Conservation (phyloP, 305 asterid genomes). For the Fraxinus angustifolia region DNA sequence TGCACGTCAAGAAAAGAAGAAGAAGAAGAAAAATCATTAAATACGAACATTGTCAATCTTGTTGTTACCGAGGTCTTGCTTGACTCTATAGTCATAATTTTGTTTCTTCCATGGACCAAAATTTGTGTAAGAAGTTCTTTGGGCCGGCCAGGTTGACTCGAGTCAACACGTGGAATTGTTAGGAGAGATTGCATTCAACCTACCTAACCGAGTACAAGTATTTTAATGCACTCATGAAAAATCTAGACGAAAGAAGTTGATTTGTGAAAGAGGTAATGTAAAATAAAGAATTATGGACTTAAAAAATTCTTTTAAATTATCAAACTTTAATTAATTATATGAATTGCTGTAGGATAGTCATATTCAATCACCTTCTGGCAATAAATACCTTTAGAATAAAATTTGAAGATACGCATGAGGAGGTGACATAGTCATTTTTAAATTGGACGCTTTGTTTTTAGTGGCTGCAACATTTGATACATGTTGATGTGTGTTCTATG, state of each 20-base stretch:
- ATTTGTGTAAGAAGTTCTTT: not conserved
- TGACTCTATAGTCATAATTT: not conserved
- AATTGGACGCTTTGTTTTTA: slow-evolving; percentile 6
- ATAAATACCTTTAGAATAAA: not conserved
- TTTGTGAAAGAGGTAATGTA: not conserved
- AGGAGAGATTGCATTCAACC: not conserved
- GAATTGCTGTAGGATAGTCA: not conserved
- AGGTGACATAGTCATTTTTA: not conserved
- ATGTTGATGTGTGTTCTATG: no score
- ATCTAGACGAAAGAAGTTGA: not conserved
- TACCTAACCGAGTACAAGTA: not conserved
- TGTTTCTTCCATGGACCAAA: not conserved
- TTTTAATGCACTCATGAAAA: not conserved
- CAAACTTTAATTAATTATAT: not conserved
- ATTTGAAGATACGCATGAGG: not conserved
- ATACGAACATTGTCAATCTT: not conserved
- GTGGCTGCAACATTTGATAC: not conserved
- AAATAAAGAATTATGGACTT: not conserved
- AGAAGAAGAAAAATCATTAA: no score
- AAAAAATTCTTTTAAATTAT: not conserved
- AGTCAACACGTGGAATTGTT: not conserved
- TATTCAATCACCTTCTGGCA: not conserved
- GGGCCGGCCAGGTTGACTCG: not conserved
- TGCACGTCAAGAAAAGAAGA: no score
- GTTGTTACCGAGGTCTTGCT: not conserved